These are phyloP conservation scores for Nepenthes gracilis DNA, from an alignment of 148 eudicot genomes.

Conservation along the genomic window DNA sequence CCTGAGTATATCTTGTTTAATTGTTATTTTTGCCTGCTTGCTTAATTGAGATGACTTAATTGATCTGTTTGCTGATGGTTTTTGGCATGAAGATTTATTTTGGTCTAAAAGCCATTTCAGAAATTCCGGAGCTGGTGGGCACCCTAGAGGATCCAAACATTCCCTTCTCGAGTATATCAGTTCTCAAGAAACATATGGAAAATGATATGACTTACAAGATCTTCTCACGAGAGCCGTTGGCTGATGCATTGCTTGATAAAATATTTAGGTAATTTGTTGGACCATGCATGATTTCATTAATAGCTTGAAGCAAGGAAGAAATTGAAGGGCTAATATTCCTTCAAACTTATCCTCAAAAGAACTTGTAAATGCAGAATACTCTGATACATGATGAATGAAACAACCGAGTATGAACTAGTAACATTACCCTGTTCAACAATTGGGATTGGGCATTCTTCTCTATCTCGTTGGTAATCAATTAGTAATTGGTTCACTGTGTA, in stretches of 20 bases:
- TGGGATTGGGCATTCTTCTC: too few relatives aligned
- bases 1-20: background rate
- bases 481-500: too few relatives aligned
- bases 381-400: too few relatives aligned
- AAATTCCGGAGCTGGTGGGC: slow-evolving; percentile 71
- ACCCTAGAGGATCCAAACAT: slow-evolving; percentile 60
- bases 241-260: slow-evolving; percentile 60
- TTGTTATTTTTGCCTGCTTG: background rate
- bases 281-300: background rate
- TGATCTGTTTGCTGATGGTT: slow-evolving; percentile 1
- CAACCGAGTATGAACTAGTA: background rate
- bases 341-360: too few relatives aligned
- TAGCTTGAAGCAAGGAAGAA: background rate
- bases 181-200: slow-evolving; percentile 50
- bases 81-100: slow-evolving; percentile 52
- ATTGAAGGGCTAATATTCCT: slow-evolving; percentile 1
- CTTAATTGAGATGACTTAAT: background rate
- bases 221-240: slow-evolving; percentile 71
- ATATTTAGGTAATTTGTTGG: slow-evolving; percentile 53
- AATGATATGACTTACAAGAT: slow-evolving; percentile 69
- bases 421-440: background rate
- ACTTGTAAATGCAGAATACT: too few relatives aligned
- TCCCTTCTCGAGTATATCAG: slow-evolving; percentile 74
- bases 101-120: slow-evolving; percentile 39
- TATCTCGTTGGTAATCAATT: too few relatives aligned